Conservation (phyloP, 1,139 yeast species). For the Entelexis sorbosivorans region DNA sequence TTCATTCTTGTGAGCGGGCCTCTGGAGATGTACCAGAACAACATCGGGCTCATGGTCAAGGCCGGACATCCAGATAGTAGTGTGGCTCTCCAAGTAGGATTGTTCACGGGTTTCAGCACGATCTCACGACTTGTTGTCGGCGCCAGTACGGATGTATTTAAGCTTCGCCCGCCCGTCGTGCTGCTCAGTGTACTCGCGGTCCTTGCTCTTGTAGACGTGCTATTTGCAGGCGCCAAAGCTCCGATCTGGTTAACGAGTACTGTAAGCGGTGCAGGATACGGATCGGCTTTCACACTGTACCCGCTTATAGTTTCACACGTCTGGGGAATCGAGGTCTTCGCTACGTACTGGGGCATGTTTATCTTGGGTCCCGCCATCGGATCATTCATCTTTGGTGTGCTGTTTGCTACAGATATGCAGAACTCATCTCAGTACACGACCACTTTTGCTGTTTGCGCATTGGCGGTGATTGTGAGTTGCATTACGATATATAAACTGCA, state of each 20-base stretch:
- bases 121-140: slow-evolving; percentile 59
- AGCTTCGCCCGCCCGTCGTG: slow-evolving; percentile 28
- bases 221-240: slow-evolving; percentile 25
- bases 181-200: slow-evolving; percentile 24
- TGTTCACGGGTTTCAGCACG: slow-evolving; percentile 49
- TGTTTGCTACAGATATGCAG: slow-evolving; percentile 63
- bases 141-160: slow-evolving; percentile 44
- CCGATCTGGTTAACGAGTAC: slow-evolving; percentile 38
- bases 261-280: slow-evolving; percentile 63
- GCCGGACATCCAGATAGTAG: slow-evolving; percentile 4
- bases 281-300: slow-evolving; percentile 71
- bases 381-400: slow-evolving; percentile 54
- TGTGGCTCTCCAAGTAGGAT: slow-evolving; percentile 41
- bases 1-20: slow-evolving; percentile 72
- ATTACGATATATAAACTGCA: slow-evolving; percentile 10
- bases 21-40: slow-evolving; percentile 74
- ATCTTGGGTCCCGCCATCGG: slow-evolving; percentile 90
- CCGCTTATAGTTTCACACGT: slow-evolving; percentile 73
- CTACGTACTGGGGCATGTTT: slow-evolving; percentile 88
- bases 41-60: slow-evolving; percentile 50
- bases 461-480: slow-evolving; percentile 6
- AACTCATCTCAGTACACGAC: slow-evolving; percentile 11
- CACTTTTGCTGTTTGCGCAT: slow-evolving; percentile 18
- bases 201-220: slow-evolving; percentile 26
- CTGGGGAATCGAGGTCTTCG: slow-evolving; percentile 86